A percentile compares a stretch with the other conserved stretches of the same genome.
These are phyloP conservation scores for Alternaria hordeiaustralica DNA, from an alignment of 2,329 filamentous ascomycete genomes.

Conservation along the genomic window DNA sequence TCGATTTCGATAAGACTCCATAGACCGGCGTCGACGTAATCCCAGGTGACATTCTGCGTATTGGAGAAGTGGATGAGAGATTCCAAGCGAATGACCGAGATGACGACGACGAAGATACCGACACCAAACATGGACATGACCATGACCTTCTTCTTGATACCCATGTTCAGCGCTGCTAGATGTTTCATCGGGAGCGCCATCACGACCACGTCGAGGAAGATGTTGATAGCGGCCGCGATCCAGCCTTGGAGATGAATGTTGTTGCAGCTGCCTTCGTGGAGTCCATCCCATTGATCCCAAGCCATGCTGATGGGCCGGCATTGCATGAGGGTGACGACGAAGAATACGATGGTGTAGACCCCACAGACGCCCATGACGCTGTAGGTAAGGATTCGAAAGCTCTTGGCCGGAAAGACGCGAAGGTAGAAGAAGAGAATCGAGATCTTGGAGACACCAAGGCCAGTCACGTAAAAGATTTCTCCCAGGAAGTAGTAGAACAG, in stretches of 20 bases:
- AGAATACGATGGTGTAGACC: constrained; percentile 51
- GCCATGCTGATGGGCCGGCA: constrained; percentile 58
- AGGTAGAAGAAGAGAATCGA: constrained; percentile 46
- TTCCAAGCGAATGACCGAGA: constrained; percentile 51
- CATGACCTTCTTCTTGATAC: constrained; percentile 42
- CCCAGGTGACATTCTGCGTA: constrained; percentile 49
- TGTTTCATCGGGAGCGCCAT: constrained; percentile 44
- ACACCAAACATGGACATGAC: constrained; percentile 48
- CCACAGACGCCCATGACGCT: constrained; percentile 33
- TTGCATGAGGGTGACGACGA: constrained; percentile 58
- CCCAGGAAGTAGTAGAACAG: constrained; percentile 33
- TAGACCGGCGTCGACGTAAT: constrained; percentile 48
- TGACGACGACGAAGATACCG: constrained; percentile 50
- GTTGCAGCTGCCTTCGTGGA: constrained; percentile 38
- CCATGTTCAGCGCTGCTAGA: constrained; percentile 39
- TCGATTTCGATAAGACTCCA: constrained; percentile 51
- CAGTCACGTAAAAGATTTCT: constrained; percentile 45
- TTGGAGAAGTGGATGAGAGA: constrained; percentile 52
- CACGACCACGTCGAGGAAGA: constrained; percentile 33
- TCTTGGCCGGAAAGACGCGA: constrained; percentile 40
- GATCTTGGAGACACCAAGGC: constrained; percentile 40
- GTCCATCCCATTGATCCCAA: constrained; percentile 51
- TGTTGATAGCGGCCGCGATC: constrained; percentile 42
- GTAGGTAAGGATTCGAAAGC: constrained; percentile 34
- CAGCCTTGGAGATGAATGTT: constrained; percentile 43